These are phyloP conservation scores for Schwanniomyces polymorphus DNA, from an alignment of 805 yeast species.

Conservation along the genomic window DNA sequence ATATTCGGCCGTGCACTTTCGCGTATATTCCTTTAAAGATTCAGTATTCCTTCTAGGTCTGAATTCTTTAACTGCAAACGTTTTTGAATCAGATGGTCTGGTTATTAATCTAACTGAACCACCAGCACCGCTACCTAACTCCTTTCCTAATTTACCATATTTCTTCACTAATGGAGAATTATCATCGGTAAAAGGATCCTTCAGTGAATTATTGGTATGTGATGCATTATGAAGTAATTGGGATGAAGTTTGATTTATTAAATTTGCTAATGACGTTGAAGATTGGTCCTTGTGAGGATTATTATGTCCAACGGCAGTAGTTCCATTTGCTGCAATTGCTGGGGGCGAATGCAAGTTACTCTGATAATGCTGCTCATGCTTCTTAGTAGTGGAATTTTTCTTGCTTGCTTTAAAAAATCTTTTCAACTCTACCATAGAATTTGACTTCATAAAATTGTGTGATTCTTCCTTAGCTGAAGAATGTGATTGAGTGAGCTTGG, in stretches of 20 bases:
- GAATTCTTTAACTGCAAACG: constrained; percentile 92
- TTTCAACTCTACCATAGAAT: constrained; percentile 70
- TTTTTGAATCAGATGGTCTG: constrained; percentile 62
- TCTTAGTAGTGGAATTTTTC: constrained; percentile 20
- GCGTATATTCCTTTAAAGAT: constrained; percentile 80
- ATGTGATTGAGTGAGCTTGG: constrained; percentile 11
- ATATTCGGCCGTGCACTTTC: constrained; percentile 90
- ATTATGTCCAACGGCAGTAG: constrained; percentile 4
- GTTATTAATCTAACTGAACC: constrained; percentile 80
- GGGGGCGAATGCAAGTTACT: constrained; percentile 32
- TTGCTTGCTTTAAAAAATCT: constrained; percentile 66
- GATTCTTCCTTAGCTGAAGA: constrained; percentile 19
- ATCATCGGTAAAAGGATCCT: constrained; percentile 38
- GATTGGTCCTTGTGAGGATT: constrained; percentile 31
- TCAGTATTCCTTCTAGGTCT: constrained; percentile 74
- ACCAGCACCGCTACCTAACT: constrained; percentile 93
- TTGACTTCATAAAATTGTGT: constrained; percentile 33
- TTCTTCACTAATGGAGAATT: constrained; percentile 66
- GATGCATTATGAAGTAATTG: constrained; percentile 37
- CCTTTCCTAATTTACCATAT: constrained; percentile 81
- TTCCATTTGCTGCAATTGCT: constrained; percentile 17
- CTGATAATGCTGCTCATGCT: constrained; percentile 16
- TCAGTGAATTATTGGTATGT: constrained; percentile 28
- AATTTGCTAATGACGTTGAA: constrained; percentile 33
- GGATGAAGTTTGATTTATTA: constrained; percentile 37